Evolutionary conservation across 202 grass and related monocot genomes (phyloP), one percentile per base, ranked within the genome.

Genomic region (Zizania palustris): DNA sequence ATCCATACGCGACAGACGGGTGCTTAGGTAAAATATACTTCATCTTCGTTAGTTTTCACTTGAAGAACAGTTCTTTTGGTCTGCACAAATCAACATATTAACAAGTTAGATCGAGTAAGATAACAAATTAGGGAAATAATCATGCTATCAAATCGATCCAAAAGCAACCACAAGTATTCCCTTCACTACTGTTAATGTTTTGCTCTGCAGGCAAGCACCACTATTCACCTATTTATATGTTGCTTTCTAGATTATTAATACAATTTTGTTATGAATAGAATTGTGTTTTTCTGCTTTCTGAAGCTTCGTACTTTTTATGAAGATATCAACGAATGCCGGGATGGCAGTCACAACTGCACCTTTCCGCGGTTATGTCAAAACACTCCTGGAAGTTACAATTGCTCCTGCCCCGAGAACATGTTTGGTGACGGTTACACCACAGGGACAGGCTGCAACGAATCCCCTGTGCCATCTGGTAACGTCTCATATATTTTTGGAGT

Each of bases 291-390:
- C 38, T 75, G 13, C 33, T 86, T 76, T 54, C n/a, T 71, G 2
- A 67, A 77, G 50, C 12, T 41, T 6, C 65, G 7, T 43, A 35
- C 0, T 77, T 0, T 7, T 73, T 48, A 0, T 72, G 36, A 44
- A 86, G 85, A 87, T 67, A 73, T 82, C 15, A 0, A 87, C 51
- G 85, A 87, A 72, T 87, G 78, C 49, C 49, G 41, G 78, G 3
- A 9, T 12, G 0, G 0, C 3, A 1, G 0, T 6, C 54, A 0
- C 33, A 81, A 86, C 38, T 42, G 40, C 7, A 7, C 40, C 4
- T 42, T 1, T 0, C 57, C 0, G 8, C 0, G 11, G 5, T 3
- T 5, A 21, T 81, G 84, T 65, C 5, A 60, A 4, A 87, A 87
- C 45, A 82, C 35, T 19, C 0, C 3, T 5, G 85, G 85, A 37